phyloP scores from a whole-genome alignment of 768 basidiomycete genomes.

The Lyophyllum decastes region DNA sequence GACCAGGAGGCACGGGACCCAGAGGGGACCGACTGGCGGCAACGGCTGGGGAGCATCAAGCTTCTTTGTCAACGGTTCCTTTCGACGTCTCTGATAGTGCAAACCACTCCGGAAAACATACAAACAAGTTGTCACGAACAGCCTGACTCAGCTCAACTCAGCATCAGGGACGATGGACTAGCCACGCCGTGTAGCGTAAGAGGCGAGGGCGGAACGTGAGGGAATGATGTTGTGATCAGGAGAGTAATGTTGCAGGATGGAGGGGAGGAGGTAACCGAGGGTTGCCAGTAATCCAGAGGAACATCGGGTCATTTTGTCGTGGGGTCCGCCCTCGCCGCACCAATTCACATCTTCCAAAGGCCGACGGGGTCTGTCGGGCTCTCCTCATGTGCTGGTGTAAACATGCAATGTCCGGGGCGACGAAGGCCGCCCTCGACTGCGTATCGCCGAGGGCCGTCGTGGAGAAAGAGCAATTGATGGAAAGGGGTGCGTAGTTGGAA shows the following conservation, averaged over 20 bases:
- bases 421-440: conserved; percentile 21
- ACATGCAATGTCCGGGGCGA: conserved; percentile 37
- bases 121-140: conserved; percentile 8
- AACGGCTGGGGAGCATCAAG: conserved; percentile 31
- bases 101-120: conserved; percentile 11
- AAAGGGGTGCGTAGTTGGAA: conserved; percentile 24
- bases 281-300: conserved; percentile 22
- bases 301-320: conserved; percentile 22
- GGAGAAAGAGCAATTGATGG: conserved; percentile 18
- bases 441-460: conserved; percentile 12
- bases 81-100: conserved; percentile 14
- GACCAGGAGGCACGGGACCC: conserved; percentile 14
- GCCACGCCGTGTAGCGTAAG: conserved; percentile 29
- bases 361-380: conserved; percentile 20
- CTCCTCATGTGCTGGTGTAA: conserved; percentile 22
- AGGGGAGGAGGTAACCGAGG: conserved; percentile 11
- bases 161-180: conserved; percentile 32
- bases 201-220: conserved; percentile 19
- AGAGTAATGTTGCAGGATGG: conserved; percentile 13
- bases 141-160: conserved; percentile 18
- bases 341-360: conserved; percentile 27
- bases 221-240: conserved; percentile 21
- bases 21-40: conserved; percentile 21
- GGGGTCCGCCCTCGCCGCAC: conserved; percentile 26
- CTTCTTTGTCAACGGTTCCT: conserved; percentile 21